Evolutionary conservation across 1,284 basidiomycete genomes (phyloP).

Genomic region (Thecaphora thlaspeos): DNA sequence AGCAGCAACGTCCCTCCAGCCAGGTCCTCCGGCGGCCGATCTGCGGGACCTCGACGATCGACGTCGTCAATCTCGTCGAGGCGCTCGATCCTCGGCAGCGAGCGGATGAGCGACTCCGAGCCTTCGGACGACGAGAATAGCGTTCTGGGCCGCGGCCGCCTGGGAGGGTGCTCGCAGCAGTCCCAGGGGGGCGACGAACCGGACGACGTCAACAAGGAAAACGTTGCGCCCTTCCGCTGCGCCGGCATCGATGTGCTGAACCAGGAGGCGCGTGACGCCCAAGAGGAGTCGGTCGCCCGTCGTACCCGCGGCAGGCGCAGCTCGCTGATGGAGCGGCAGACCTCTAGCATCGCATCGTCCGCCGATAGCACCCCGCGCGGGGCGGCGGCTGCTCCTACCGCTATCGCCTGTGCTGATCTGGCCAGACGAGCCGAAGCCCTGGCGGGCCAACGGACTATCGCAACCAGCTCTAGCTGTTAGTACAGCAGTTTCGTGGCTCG

Average conservation of each 20-base stretch:
- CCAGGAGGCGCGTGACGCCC: conserved; percentile 28
- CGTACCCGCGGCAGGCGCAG: conserved; percentile 21
- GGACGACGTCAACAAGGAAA: conserved; percentile 57
- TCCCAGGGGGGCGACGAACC: conserved; percentile 7
- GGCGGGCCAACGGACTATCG: too few relatives aligned
- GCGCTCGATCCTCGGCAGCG: conserved; percentile 26
- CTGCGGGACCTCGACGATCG: conserved; percentile 1
- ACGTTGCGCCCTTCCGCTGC: conserved; percentile 50
- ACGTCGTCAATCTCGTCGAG: conserved; percentile 16
- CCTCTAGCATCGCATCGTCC: neutral
- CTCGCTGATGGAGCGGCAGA: conserved; percentile 32
- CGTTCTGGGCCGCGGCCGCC: conserved; percentile 7
- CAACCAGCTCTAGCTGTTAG: too few relatives aligned
- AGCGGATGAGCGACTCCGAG: conserved; percentile 8
- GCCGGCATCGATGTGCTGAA: conserved; percentile 22
- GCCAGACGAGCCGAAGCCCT: too few relatives aligned
- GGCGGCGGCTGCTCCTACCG: too few relatives aligned
- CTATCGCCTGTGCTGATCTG: too few relatives aligned
- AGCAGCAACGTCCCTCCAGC: neutral
- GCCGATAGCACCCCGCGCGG: neutral
- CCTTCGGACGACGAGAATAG: conserved; percentile 29
- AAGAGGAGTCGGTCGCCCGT: conserved; percentile 35
- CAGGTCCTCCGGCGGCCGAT: neutral
- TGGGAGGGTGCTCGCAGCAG: conserved; percentile 36
- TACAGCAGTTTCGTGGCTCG: too few relatives aligned